Conservation (phyloP, 805 yeast genomes). For the Saccharomycopsis oosterbeekiorum region DNA sequence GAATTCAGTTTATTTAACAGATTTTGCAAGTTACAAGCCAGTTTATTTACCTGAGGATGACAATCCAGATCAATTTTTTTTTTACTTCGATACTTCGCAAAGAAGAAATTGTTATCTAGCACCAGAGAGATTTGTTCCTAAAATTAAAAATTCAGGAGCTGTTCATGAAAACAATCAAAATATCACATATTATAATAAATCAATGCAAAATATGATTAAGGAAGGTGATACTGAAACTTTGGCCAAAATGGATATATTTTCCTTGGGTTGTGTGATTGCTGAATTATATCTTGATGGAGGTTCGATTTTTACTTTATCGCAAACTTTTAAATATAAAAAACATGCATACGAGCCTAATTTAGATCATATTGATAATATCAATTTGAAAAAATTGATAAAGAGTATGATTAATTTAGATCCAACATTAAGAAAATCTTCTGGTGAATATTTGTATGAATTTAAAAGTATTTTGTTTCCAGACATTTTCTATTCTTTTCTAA, state of each 20-base stretch:
- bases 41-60: slow-evolving; percentile 70
- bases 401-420: slow-evolving; percentile 64
- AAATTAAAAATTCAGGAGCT: slow-evolving; percentile 16
- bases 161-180: slow-evolving; percentile 19
- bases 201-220: slow-evolving; percentile 19
- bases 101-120: slow-evolving; percentile 86
- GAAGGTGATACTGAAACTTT: slow-evolving; percentile 28
- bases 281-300: slow-evolving; percentile 82
- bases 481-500: slow-evolving; percentile 57
- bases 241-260: slow-evolving; percentile 70
- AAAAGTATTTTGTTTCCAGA: slow-evolving; percentile 50
- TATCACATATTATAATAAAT: slow-evolving; percentile 8
- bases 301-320: slow-evolving; percentile 78
- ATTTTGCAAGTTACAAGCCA: slow-evolving; percentile 83
- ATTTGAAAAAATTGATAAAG: slow-evolving; percentile 44
- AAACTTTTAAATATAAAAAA: slow-evolving; percentile 70
- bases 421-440: slow-evolving; percentile 43
- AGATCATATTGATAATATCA: slow-evolving; percentile 39
- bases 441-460: slow-evolving; percentile 41
- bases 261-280: slow-evolving; percentile 81
- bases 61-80: slow-evolving; percentile 85
- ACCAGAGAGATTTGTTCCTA: slow-evolving; percentile 68
- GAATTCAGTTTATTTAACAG: slow-evolving; percentile 78
- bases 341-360: slow-evolving; percentile 59
- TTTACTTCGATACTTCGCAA: slow-evolving; percentile 85